Conservation (phyloP, 2,329 filamentous ascomycete genomes). For the Cladosporium sphaerospermum region DNA sequence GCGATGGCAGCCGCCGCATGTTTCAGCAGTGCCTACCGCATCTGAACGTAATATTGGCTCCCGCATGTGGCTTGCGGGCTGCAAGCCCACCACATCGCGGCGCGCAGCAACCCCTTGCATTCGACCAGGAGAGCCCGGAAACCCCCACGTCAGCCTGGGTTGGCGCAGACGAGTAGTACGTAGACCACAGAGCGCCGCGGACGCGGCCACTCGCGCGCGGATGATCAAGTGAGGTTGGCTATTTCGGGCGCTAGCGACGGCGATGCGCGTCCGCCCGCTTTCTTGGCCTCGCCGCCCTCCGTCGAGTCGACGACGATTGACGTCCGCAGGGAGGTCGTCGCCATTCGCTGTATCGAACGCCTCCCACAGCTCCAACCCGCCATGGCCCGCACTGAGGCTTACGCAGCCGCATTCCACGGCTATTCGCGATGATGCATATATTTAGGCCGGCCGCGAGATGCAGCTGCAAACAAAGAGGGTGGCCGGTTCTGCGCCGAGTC, state of each 20-base stretch:
- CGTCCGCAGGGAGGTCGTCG: background rate
- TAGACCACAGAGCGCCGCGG: background rate
- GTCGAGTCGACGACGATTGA: background rate
- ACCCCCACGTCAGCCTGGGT: conserved; percentile 4
- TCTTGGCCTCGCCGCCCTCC: background rate
- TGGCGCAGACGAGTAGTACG: background rate
- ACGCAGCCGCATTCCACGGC: background rate
- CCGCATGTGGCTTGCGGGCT: conserved; percentile 7
- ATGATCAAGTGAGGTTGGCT: conserved; percentile 6
- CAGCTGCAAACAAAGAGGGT: conserved; percentile 8
- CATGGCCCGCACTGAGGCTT: background rate
- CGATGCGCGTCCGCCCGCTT: background rate
- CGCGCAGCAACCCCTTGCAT: conserved; percentile 10
- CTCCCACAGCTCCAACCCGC: too few species aligned
- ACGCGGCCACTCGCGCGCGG: too few species aligned
- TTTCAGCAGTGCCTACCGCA: conserved; percentile 5
- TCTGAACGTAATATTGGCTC: background rate
- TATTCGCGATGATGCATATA: background rate
- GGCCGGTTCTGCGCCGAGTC: background rate
- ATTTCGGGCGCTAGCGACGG: conserved; percentile 9
- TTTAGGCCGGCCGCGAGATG: background rate
- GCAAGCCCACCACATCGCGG: conserved; percentile 6
- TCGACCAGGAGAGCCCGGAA: background rate
- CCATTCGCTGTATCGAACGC: too few species aligned
- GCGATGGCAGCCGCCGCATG: conserved; percentile 8